Evolutionary conservation across 1,284 basidiomycete genomes (phyloP).

Genomic region (Moesziomyces globuligerus): DNA sequence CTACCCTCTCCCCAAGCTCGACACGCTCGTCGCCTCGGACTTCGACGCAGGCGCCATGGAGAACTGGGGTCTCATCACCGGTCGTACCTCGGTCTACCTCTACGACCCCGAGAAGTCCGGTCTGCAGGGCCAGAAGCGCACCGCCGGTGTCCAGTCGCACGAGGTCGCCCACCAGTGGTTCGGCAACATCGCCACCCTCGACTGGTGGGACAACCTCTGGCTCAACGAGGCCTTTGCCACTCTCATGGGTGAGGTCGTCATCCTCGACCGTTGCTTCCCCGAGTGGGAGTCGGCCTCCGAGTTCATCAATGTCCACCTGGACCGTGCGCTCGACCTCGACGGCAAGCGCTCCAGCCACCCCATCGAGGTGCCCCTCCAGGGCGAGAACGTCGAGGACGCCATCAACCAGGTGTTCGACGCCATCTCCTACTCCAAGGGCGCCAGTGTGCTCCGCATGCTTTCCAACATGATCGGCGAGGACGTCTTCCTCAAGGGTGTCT

Average conservation of each 20-base stretch:
- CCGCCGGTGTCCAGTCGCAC: slow-evolving; percentile 82
- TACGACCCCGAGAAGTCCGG: slow-evolving; percentile 82
- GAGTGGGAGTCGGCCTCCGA: slow-evolving; percentile 72
- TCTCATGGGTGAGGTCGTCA: slow-evolving; percentile 85
- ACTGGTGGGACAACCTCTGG: slow-evolving; percentile 80
- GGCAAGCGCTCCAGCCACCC: slow-evolving; percentile 92
- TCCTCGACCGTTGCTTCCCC: slow-evolving; percentile 75
- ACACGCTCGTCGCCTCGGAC: slow-evolving; percentile 71
- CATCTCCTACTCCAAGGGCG: slow-evolving; percentile 69
- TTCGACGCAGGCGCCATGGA: slow-evolving; percentile 96
- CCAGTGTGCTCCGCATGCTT: slow-evolving; percentile 88
- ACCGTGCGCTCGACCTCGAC: slow-evolving; percentile 80
- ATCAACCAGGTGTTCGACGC: slow-evolving; percentile 66
- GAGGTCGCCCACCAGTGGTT: slow-evolving; percentile 75
- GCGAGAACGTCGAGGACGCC: slow-evolving; percentile 63
- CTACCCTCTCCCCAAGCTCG: slow-evolving; percentile 84
- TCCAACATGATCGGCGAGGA: slow-evolving; percentile 83
- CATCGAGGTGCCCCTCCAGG: slow-evolving; percentile 80
- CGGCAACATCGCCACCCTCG: slow-evolving; percentile 90
- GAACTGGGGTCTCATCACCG: slow-evolving; percentile 86
- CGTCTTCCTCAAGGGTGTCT: slow-evolving; percentile 71
- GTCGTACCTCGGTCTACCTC: slow-evolving; percentile 83
- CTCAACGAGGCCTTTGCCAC: slow-evolving; percentile 83
- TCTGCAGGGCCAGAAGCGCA: slow-evolving; percentile 79
- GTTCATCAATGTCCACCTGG: slow-evolving; percentile 72